Evolutionary conservation across 2,329 filamentous ascomycete genomes (phyloP).

Genomic region (Fusarium proliferatum): DNA sequence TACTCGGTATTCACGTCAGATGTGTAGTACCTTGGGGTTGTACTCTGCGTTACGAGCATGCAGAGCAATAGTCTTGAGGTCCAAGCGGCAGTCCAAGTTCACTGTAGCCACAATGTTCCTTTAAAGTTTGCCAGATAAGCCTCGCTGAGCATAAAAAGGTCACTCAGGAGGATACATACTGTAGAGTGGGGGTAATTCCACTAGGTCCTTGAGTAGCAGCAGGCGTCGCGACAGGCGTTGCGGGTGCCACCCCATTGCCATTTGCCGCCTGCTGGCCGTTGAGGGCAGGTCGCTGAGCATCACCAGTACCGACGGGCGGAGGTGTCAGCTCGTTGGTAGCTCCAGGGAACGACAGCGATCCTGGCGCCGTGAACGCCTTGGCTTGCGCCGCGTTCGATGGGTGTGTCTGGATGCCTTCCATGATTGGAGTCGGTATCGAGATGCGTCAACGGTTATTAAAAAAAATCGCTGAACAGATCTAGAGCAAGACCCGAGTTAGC

Average conservation of each 20-base stretch:
- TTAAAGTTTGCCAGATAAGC: slow-evolving; percentile 65
- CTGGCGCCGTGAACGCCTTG: slow-evolving; percentile 92
- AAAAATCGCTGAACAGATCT: slow-evolving; percentile 51
- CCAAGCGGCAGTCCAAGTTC: slow-evolving; percentile 96
- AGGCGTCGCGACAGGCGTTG: slow-evolving; percentile 92
- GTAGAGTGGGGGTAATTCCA: slow-evolving; percentile 91
- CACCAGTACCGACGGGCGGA: slow-evolving; percentile 79
- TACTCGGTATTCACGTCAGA: slow-evolving; percentile 26
- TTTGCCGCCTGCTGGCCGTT: slow-evolving; percentile 68
- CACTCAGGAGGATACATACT: slow-evolving; percentile 79
- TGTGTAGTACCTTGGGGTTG: slow-evolving; percentile 87
- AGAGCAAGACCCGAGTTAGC: slow-evolving; percentile 41
- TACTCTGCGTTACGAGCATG: slow-evolving; percentile 99
- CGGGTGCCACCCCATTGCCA: slow-evolving; percentile 85
- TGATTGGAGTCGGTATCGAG: slow-evolving; percentile 58
- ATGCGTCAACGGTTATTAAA: slow-evolving; percentile 29
- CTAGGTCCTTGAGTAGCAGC: slow-evolving; percentile 84
- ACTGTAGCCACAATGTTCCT: slow-evolving; percentile 99
- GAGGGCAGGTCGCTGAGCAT: slow-evolving; percentile 53
- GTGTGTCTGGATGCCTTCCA: slow-evolving; percentile 93
- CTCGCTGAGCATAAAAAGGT: slow-evolving; percentile 54
- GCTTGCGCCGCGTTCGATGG: slow-evolving; percentile 92
- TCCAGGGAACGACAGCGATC: slow-evolving; percentile 91
- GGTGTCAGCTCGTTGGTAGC: slow-evolving; percentile 81
- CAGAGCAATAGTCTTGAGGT: slow-evolving; percentile 98